A percentile compares a stretch with the other conserved stretches of the same genome.
These are phyloP conservation scores for Populus hybrid DNA, from an alignment of 441 rosid genomes.

Conservation along the genomic window DNA sequence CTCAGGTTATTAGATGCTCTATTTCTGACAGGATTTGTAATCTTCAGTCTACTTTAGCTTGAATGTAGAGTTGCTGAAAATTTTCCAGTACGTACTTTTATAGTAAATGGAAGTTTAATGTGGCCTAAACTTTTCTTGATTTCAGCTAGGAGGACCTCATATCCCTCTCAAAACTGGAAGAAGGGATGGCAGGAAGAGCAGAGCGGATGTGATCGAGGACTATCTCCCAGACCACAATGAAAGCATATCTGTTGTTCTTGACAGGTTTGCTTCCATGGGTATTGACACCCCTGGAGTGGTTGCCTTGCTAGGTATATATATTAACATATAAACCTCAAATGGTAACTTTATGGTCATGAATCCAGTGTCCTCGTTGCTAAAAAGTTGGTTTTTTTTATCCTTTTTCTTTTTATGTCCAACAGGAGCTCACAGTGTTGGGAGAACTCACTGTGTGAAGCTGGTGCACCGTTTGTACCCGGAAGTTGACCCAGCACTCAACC, in stretches of 20 bases:
- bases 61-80: no score
- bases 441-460: constrained; percentile 94
- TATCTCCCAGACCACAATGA: constrained; percentile 97
- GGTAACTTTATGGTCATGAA: no score
- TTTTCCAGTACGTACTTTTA: no score
- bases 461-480: constrained; percentile 93
- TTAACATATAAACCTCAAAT: background rate
- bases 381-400: no score
- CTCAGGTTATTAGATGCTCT: no score
- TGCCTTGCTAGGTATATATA: constrained; percentile 69
- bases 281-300: constrained; percentile 80
- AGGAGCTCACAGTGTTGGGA: constrained; percentile 95
- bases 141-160: constrained; percentile 89
- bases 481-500: constrained; percentile 77
- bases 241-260: constrained; percentile 78
- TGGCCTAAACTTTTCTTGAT: background rate
- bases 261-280: constrained; percentile 71
- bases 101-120: background rate
- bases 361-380: no score
- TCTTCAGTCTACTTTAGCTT: background rate
- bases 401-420: background rate
- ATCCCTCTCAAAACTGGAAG: constrained; percentile 90
- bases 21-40: background rate
- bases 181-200: constrained; percentile 85
- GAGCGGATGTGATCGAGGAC: constrained; percentile 71